Evolutionary conservation across 2,329 filamentous ascomycete species (phyloP).

Genomic region (Penicillium brevicompactum): DNA sequence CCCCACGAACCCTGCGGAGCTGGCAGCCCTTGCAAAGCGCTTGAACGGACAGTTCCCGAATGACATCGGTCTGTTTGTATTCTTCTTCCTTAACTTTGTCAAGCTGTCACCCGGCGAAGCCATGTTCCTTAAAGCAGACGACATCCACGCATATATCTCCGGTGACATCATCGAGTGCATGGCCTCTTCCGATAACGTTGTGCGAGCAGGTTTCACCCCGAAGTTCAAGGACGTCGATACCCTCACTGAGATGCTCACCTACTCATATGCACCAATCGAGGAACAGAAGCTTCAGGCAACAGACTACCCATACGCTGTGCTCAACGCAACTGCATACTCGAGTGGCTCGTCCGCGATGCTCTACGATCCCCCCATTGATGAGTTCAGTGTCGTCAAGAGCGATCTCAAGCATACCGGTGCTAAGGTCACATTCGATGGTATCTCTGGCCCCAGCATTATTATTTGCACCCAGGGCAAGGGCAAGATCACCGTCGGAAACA

Average conservation of each 20-base stretch:
- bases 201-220: conserved; percentile 93
- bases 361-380: conserved; percentile 95
- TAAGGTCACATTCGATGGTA: conserved; percentile 84
- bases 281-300: conserved; percentile 89
- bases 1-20: conserved; percentile 53
- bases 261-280: conserved; percentile 90
- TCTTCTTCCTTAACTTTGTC: conserved; percentile 97
- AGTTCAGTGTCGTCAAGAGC: conserved; percentile 87
- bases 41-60: conserved; percentile 82
- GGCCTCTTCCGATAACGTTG: conserved; percentile 98
- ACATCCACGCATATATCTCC: conserved; percentile 85
- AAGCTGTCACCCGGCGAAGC: conserved; percentile 85
- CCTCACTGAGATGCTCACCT: conserved; percentile 87
- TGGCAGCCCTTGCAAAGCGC: conserved; percentile 75
- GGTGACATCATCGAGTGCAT: conserved; percentile 97
- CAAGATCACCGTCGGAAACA: conserved; percentile 81
- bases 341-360: conserved; percentile 71
- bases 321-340: conserved; percentile 81
- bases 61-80: conserved; percentile 90
- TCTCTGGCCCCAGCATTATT: conserved; percentile 87
- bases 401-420: conserved; percentile 69
- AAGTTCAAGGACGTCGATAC: conserved; percentile 97
- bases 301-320: conserved; percentile 81
- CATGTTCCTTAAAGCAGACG: conserved; percentile 93
- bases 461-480: conserved; percentile 86